phyloP scores from a whole-genome alignment of 1,284 basidiomycete genomes.

The Naganishia sp. region DNA sequence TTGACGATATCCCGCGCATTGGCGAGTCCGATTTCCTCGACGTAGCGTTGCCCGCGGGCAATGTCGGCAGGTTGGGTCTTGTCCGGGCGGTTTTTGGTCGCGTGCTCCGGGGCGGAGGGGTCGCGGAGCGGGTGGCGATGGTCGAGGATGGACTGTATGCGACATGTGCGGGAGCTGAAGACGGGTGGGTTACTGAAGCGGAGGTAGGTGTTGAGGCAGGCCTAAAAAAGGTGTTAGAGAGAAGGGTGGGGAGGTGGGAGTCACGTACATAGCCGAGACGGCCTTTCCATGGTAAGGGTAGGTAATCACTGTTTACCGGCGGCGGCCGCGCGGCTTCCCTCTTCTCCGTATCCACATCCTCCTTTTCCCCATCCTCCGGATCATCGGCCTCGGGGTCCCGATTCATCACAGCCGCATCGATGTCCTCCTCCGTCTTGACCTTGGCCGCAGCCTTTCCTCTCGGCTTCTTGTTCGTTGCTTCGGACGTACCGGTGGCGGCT shows the following conservation, averaged over 20 bases:
- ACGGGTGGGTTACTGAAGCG: conserved; percentile 69
- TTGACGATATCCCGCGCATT: conserved; percentile 34
- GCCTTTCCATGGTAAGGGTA: conserved; percentile 38
- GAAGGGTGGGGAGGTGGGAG: conserved; percentile 19
- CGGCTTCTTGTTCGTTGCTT: conserved; percentile 1
- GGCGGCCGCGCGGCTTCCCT: conserved; percentile 34
- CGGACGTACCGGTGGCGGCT: conserved; percentile 57
- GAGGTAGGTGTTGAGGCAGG: conserved; percentile 80
- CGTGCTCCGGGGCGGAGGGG: conserved; percentile 29
- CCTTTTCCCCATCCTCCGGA: conserved; percentile 61
- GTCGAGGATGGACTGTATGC: conserved; percentile 75
- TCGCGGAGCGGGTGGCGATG: conserved; percentile 68
- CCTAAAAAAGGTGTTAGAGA: conserved; percentile 55
- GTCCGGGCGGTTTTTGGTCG: conserved; percentile 32
- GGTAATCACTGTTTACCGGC: conserved; percentile 30
- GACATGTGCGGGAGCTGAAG: conserved; percentile 71
- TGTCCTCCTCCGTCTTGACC: conserved; percentile 13
- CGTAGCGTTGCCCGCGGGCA: conserved; percentile 72
- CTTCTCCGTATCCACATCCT: conserved; percentile 67
- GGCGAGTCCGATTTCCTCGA: conserved; percentile 28
- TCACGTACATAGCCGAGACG: conserved; percentile 52
- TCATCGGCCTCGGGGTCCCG: conserved; percentile 57
- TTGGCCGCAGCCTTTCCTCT: conserved; percentile 39
- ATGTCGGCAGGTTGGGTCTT: conserved; percentile 48
- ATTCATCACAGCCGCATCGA: conserved; percentile 22